phyloP scores from a whole-genome alignment of 2,329 filamentous ascomycete species.

The Hysterium pulicare region DNA sequence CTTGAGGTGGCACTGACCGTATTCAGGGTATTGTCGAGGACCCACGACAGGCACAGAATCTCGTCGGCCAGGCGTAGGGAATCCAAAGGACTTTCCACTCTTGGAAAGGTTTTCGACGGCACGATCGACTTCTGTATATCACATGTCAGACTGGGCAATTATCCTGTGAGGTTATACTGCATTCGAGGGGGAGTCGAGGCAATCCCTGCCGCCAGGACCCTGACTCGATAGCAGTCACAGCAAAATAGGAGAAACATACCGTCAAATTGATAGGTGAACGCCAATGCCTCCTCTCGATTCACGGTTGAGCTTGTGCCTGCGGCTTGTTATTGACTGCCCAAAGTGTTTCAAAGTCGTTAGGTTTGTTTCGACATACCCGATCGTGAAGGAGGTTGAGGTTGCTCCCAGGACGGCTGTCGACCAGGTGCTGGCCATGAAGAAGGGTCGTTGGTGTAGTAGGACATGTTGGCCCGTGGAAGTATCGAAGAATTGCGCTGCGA shows the following conservation, averaged over 20 bases:
- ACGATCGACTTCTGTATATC: constrained; percentile 78
- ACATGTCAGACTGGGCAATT: constrained; percentile 1
- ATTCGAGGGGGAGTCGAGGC: no score
- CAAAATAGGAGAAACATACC: constrained; percentile 56
- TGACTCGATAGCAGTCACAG: neutral
- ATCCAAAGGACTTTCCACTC: constrained; percentile 84
- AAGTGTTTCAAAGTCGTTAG: neutral
- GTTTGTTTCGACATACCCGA: constrained; percentile 55
- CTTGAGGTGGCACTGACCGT: constrained; percentile 47
- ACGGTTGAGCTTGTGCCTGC: constrained; percentile 70
- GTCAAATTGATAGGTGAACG: constrained; percentile 85
- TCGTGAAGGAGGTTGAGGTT: constrained; percentile 67
- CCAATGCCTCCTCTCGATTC: constrained; percentile 65
- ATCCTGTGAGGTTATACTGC: no score
- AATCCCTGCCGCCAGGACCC: neutral
- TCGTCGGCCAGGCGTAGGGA: constrained; percentile 59
- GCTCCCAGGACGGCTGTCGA: constrained; percentile 69
- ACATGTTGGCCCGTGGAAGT: constrained; percentile 45
- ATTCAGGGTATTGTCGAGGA: constrained; percentile 56
- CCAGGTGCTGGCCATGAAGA: constrained; percentile 59
- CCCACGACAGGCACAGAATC: constrained; percentile 71
- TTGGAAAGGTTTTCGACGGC: constrained; percentile 94
- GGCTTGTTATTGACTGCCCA: constrained; percentile 26
- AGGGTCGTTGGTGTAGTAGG: constrained; percentile 68
- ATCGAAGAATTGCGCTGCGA: constrained; percentile 8